Base-by-base conservation (phyloP, 192 early-diverging fungal species). In the Coemansia sp. region DNA sequence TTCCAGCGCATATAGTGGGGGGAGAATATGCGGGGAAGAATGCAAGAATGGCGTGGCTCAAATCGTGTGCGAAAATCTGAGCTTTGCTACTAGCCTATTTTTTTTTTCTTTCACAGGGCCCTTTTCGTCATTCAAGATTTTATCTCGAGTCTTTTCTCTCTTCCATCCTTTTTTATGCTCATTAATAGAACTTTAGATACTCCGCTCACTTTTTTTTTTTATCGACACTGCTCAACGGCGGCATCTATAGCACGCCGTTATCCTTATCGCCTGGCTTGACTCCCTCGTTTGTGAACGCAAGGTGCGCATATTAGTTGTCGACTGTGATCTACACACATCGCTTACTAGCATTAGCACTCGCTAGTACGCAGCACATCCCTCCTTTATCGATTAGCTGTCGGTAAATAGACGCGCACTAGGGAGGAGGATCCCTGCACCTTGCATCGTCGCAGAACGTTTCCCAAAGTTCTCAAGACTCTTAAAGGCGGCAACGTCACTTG, bases 371-470 rank as follows among this genome's bases (percentile, higher is more conserved):
- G 52, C 52, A 55, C 29, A 15, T 16, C 12, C 9, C 55, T 34
- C 31, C 55, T 34, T 31, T 33, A 33, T 58, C 15, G 55, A 58
- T 58, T 58, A 58, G 55, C 29, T 4, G 27, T 29, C 53, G 29
- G 13, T 55, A 55, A 55, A 27, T 29, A 12, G 24, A 55, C 20
- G 49, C 49, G 9, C 52, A n/a, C 52, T 29, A 10, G 52, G 27
- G 27, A 12, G 24, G 27, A 18, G 16, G 16, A 33, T 31, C 55
- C 31, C 55, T 58, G 55, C 55, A 58, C 12, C 55, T 58, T 34
- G 29, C 55, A 58, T 58, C 55, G 31, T 58, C 55, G 15, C 33
- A 58, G 55, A 58, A 58, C 55, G 55, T 58, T 58, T 58, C 55
- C 55, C 29, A 58, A 36, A 13, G 29, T 36, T 33, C 33, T 58